Percentiles rank a stretch among this genome's conserved stretches.
Conservation (phyloP, 768 basidiomycete genomes). For the Rhizopogon rudus region DNA sequence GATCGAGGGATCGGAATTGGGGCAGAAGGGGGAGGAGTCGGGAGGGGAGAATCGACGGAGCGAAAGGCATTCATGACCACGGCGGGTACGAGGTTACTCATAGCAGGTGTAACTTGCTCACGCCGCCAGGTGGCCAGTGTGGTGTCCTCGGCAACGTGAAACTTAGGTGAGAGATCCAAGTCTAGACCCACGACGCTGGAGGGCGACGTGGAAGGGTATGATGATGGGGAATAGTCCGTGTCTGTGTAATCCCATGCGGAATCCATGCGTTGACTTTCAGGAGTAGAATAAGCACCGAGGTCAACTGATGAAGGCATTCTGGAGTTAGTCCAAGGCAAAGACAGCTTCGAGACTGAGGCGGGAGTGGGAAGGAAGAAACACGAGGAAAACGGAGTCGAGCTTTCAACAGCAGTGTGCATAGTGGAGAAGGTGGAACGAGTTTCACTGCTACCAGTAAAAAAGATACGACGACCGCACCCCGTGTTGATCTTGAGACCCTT, state of each 20-base stretch:
- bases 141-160: slow-evolving; percentile 23
- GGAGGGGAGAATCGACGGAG: slow-evolving; percentile 7
- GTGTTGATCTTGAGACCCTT: slow-evolving; percentile 61
- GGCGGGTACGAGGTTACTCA: slow-evolving; percentile 20
- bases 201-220: slow-evolving; percentile 39
- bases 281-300: slow-evolving; percentile 34
- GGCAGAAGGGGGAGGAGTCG: slow-evolving; percentile 20
- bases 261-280: slow-evolving; percentile 48
- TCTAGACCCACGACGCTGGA: slow-evolving; percentile 29
- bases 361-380: slow-evolving; percentile 50
- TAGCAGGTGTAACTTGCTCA: slow-evolving; percentile 19
- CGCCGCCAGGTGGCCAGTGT: slow-evolving; percentile 29
- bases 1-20: slow-evolving; percentile 25
- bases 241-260: slow-evolving; percentile 44
- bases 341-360: slow-evolving; percentile 33
- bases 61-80: slow-evolving; percentile 18
- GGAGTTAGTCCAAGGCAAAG: slow-evolving; percentile 26
- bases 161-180: slow-evolving; percentile 25
- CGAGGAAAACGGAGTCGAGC: slow-evolving; percentile 51
- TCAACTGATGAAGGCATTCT: slow-evolving; percentile 35
- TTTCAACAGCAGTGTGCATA: slow-evolving; percentile 74
- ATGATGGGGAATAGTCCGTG: slow-evolving; percentile 42
- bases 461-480: slow-evolving; percentile 29
- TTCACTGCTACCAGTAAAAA: slow-evolving; percentile 37
- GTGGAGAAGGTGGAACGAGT: slow-evolving; percentile 47